phyloP scores from a whole-genome alignment of 495 filamentous ascomycete species.

The Hypoxylon rickii region DNA sequence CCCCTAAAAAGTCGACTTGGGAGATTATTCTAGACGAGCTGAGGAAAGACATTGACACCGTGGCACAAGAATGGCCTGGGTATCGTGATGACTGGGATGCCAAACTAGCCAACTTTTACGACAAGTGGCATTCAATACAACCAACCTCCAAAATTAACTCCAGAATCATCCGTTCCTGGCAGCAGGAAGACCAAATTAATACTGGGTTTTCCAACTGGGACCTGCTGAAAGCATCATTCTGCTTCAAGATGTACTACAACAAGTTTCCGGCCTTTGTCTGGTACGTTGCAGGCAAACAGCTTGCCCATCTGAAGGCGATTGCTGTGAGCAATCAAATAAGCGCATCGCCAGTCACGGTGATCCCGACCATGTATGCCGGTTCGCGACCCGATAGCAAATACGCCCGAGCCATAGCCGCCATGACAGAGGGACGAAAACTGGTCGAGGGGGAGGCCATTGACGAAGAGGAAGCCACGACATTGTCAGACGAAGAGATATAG shows the following conservation, averaged over 20 bases:
- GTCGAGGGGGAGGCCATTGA: constrained; percentile 14
- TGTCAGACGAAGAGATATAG: constrained; percentile 24
- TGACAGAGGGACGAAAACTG: constrained; percentile 11
- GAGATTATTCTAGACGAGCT: constrained; percentile 43
- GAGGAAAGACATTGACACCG: constrained; percentile 35
- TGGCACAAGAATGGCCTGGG: constrained; percentile 41
- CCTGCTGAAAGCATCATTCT: constrained; percentile 65
- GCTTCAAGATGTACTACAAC: constrained; percentile 53
- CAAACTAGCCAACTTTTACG: constrained; percentile 49
- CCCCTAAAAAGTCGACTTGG: constrained; percentile 28
- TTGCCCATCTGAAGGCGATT: constrained; percentile 66
- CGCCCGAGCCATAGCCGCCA: constrained; percentile 26
- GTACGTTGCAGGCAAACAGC: constrained; percentile 65
- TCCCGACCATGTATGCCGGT: constrained; percentile 53
- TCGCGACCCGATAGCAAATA: constrained; percentile 45
- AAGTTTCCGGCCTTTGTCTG: constrained; percentile 56
- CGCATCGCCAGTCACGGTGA: constrained; percentile 33
- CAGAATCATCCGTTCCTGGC: constrained; percentile 40
- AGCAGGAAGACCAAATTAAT: constrained; percentile 51
- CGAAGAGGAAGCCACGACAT: constrained; percentile 15
- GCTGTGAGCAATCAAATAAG: constrained; percentile 14
- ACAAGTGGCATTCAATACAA: constrained; percentile 50
- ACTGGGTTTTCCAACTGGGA: constrained; percentile 55
- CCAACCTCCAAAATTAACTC: constrained; percentile 42
- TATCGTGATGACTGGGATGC: constrained; percentile 40